Evolutionary conservation across 2,329 filamentous ascomycete species (phyloP).

Genomic region (Cryphonectria carpinicola): DNA sequence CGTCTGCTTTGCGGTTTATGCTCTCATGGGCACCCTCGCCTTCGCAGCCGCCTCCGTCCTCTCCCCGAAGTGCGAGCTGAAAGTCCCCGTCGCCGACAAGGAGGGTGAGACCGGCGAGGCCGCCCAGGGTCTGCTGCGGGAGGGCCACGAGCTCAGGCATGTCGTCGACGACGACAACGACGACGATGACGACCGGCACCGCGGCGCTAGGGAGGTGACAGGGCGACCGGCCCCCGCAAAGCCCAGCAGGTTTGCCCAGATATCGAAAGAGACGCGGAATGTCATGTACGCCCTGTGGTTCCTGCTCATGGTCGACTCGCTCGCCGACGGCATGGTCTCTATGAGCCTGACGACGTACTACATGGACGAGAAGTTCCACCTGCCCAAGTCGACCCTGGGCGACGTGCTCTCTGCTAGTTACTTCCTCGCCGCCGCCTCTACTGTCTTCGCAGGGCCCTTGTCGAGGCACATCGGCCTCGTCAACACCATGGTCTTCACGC

Average conservation of each 20-base stretch:
- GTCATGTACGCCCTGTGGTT: conserved; percentile 69
- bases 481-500: conserved; percentile 68
- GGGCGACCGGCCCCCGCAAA: conserved; percentile 28
- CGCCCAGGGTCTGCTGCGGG: conserved; percentile 33
- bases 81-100: conserved; percentile 32
- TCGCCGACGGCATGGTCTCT: conserved; percentile 68
- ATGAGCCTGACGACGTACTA: conserved; percentile 63
- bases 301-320: conserved; percentile 64
- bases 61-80: conserved; percentile 56
- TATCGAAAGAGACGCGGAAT: conserved; percentile 59
- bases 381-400: conserved; percentile 61
- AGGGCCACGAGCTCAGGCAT: conserved; percentile 27
- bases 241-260: conserved; percentile 52
- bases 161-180: background rate
- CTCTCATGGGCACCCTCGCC: conserved; percentile 58
- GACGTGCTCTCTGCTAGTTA: conserved; percentile 60
- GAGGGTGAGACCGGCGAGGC: conserved; percentile 30
- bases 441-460: conserved; percentile 61
- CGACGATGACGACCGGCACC: conserved; percentile 11
- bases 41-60: conserved; percentile 50
- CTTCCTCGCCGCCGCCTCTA: conserved; percentile 57
- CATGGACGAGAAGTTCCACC: conserved; percentile 58
- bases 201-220: conserved; percentile 27
- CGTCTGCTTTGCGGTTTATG: conserved; percentile 61
- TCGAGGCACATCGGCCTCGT: conserved; percentile 62